These are phyloP conservation scores for Pseudogymnoascus sp. DNA, from an alignment of 2,329 filamentous ascomycete genomes.

Conservation along the genomic window DNA sequence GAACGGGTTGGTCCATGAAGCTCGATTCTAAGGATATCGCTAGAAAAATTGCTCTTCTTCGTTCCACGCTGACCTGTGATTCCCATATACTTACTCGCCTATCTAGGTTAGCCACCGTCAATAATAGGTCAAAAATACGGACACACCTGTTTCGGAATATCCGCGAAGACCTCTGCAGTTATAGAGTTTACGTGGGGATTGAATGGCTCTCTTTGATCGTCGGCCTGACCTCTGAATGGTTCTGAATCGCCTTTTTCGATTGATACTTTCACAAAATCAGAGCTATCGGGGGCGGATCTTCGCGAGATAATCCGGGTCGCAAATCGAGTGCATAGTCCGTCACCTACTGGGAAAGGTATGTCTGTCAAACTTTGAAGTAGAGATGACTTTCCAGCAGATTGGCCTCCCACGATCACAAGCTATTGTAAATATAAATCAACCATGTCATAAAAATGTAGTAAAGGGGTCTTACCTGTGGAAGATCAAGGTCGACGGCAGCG, in stretches of 20 bases:
- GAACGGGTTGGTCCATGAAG: slow-evolving; percentile 30
- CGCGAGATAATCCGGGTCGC: slow-evolving; percentile 32
- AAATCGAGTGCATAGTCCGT: slow-evolving; percentile 30
- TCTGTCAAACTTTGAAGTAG: slow-evolving; percentile 31
- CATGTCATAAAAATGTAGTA: slow-evolving; percentile 2
- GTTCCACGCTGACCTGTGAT: slow-evolving; percentile 17
- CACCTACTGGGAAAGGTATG: slow-evolving; percentile 30
- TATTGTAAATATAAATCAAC: slow-evolving; percentile 10
- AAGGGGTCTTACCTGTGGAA: slow-evolving; percentile 28
- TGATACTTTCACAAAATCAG: slow-evolving; percentile 26
- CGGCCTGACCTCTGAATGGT: slow-evolving; percentile 17
- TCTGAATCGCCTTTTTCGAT: slow-evolving; percentile 20
- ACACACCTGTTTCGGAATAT: slow-evolving; percentile 27
- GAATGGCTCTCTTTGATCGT: slow-evolving; percentile 18
- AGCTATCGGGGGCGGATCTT: slow-evolving; percentile 22
- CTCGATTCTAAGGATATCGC: slow-evolving; percentile 31
- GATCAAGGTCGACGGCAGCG: slow-evolving; percentile 24
- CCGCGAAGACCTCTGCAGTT: slow-evolving; percentile 23
- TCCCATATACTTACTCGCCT: slow-evolving; percentile 25
- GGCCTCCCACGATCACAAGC: slow-evolving; percentile 31
- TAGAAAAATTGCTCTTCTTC: slow-evolving; percentile 25
- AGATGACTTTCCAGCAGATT: slow-evolving; percentile 33
- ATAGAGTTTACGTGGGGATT: slow-evolving; percentile 15
- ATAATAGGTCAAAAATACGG: not conserved
- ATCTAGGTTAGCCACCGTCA: not conserved